phyloP scores from a whole-genome alignment of 1,139 yeast species.

The Candida sanyaensis region DNA sequence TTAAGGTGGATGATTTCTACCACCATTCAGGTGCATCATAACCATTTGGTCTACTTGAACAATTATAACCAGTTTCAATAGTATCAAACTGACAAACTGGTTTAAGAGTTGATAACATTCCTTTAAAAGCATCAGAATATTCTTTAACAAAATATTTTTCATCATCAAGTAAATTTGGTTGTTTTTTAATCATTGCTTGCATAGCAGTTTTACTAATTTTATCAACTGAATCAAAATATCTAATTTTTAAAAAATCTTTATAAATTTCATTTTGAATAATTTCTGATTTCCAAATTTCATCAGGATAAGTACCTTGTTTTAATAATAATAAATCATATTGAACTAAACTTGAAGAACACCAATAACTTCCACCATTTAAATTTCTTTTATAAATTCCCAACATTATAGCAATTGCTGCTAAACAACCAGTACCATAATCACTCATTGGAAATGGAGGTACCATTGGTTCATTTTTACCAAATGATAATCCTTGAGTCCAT shows the following conservation, averaged over 20 bases:
- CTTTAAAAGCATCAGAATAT: constrained; percentile 25
- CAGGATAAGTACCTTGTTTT: constrained; percentile 26
- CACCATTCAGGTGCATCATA: constrained; percentile 28
- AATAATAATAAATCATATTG: constrained; percentile 31
- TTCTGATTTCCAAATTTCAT: constrained; percentile 20
- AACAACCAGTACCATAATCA: constrained; percentile 35
- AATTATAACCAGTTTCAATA: constrained; percentile 24
- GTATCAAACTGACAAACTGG: constrained; percentile 26
- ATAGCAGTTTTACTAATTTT: constrained; percentile 27
- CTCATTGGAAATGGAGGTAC: constrained; percentile 38
- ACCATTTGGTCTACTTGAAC: constrained; percentile 28
- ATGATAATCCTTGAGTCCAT: constrained; percentile 28
- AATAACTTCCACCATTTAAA: constrained; percentile 29
- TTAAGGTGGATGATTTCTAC: constrained; percentile 12
- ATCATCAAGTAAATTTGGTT: constrained; percentile 19
- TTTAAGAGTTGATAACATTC: constrained; percentile 24
- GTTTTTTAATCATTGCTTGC: constrained; percentile 20
- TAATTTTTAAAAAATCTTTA: constrained; percentile 18
- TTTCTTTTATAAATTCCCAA: constrained; percentile 27
- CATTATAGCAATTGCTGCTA: constrained; percentile 31
- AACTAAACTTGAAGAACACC: constrained; percentile 30
- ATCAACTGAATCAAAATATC: constrained; percentile 32
- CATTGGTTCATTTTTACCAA: constrained; percentile 32
- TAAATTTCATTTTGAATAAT: constrained; percentile 10
- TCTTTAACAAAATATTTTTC: constrained; percentile 22